Evolutionary conservation across 768 basidiomycete genomes (phyloP).

Genomic region (Stropharia rugosoannulata): DNA sequence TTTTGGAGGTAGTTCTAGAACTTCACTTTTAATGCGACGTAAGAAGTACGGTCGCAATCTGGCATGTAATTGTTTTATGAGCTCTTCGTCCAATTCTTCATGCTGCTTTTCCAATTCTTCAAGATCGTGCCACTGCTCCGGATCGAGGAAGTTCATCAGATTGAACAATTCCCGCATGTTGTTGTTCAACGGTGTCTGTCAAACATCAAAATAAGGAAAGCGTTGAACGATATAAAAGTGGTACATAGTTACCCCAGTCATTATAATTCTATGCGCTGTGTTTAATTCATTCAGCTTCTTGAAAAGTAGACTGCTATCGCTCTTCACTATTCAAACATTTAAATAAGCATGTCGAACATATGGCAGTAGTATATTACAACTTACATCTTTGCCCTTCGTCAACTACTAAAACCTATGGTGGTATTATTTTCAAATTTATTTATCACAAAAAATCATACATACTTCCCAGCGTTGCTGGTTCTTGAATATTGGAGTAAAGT

Average conservation of each 20-base stretch:
- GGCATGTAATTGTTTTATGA: constrained; percentile 76
- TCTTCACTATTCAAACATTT: constrained; percentile 63
- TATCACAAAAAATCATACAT: neutral
- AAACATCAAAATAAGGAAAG: constrained; percentile 5
- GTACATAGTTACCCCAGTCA: constrained; percentile 70
- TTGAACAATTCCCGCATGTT: constrained; percentile 97
- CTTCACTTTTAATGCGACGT: constrained; percentile 91
- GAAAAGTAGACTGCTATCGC: constrained; percentile 76
- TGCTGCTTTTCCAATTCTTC: constrained; percentile 73
- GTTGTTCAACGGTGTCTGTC: constrained; percentile 91
- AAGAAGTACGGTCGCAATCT: constrained; percentile 88
- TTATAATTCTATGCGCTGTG: constrained; percentile 76
- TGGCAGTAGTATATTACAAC: constrained; percentile 23
- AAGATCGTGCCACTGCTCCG: constrained; percentile 72
- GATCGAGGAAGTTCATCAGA: constrained; percentile 93
- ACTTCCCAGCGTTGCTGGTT: constrained; percentile 88
- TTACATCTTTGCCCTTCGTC: constrained; percentile 92
- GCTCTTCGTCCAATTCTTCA: constrained; percentile 75
- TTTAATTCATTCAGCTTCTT: constrained; percentile 80
- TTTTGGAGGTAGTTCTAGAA: constrained; percentile 89
- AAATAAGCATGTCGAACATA: neutral
- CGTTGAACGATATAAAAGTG: neutral
- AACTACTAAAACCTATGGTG: constrained; percentile 63
- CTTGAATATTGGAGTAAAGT: constrained; percentile 77
- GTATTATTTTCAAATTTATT: neutral